Evolutionary conservation across 2,329 filamentous ascomycete species (phyloP).

Genomic region (Zasmidium cellare): DNA sequence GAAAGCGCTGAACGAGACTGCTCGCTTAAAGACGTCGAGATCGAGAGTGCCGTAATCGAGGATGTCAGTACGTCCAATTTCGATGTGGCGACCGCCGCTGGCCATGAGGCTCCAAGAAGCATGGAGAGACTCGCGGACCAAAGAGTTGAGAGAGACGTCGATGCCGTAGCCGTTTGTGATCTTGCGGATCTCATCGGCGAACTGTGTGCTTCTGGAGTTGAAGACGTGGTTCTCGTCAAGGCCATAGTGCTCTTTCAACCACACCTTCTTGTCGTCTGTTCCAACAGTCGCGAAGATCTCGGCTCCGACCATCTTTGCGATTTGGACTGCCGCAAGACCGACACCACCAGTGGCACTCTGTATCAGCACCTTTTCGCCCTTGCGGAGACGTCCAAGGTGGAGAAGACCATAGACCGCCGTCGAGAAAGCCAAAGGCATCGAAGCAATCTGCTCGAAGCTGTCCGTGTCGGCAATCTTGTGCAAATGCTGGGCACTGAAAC

Average conservation of each 20-base stretch:
- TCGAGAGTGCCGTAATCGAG: conserved; percentile 4
- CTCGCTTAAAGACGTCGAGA: conserved; percentile 10
- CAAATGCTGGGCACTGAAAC: not conserved
- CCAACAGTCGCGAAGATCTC: conserved; percentile 32
- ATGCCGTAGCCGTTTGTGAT: conserved; percentile 34
- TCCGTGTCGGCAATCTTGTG: conserved; percentile 19
- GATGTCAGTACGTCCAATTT: conserved; percentile 26
- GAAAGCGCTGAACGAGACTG: conserved; percentile 1
- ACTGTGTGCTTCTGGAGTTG: conserved; percentile 28
- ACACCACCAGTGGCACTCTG: conserved; percentile 29
- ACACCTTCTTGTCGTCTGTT: conserved; percentile 25
- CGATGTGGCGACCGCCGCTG: conserved; percentile 32
- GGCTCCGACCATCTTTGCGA: conserved; percentile 26
- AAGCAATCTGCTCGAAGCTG: conserved; percentile 18
- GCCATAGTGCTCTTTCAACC: conserved; percentile 26
- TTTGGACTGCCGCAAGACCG: conserved; percentile 28
- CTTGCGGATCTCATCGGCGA: conserved; percentile 17
- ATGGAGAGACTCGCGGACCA: conserved; percentile 29
- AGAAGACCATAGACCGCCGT: conserved; percentile 22
- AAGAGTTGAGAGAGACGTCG: conserved; percentile 36
- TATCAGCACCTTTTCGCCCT: conserved; percentile 32
- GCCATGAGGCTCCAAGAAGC: conserved; percentile 28
- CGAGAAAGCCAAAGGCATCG: conserved; percentile 20
- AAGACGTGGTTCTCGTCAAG: conserved; percentile 35
- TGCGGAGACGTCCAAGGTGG: conserved; percentile 10